Evolutionary conservation across 805 yeast species (phyloP).

Genomic region (Hanseniaspora clermontiae): DNA sequence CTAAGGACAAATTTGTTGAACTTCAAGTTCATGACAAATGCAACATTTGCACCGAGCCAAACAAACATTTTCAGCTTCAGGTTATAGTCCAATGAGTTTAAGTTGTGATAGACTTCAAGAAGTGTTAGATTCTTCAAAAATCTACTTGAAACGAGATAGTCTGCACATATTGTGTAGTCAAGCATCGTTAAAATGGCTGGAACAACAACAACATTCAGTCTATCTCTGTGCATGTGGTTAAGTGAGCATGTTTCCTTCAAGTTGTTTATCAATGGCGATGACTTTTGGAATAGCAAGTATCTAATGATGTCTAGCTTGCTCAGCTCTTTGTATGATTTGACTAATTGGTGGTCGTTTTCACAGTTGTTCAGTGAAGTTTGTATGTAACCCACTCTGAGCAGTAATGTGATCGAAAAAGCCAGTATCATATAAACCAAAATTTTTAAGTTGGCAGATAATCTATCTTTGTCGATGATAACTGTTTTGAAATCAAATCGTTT

Average conservation of each 20-base stretch:
- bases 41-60: neutral
- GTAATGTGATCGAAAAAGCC: neutral
- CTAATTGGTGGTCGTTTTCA: neutral
- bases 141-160: neutral
- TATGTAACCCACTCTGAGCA: neutral
- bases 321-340: neutral
- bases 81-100: slow-evolving; percentile 1
- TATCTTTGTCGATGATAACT: neutral
- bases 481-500: neutral
- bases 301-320: neutral
- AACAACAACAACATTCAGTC: slow-evolving; percentile 6
- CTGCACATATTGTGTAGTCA: slow-evolving; percentile 8
- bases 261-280: neutral
- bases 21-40: neutral
- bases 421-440: neutral
- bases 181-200: slow-evolving; percentile 4
- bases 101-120: slow-evolving; percentile 1
- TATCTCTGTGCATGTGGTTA: neutral
- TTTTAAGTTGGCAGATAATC: neutral
- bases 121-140: slow-evolving; percentile 4
- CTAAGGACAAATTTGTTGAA: slow-evolving; percentile 3
- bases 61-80: neutral
- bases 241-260: neutral
- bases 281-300: neutral
- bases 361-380: neutral